Percentiles rank a stretch among this genome's conserved stretches.
phyloP scores from a whole-genome alignment of 441 rosid species.

The Viola pubescens region DNA sequence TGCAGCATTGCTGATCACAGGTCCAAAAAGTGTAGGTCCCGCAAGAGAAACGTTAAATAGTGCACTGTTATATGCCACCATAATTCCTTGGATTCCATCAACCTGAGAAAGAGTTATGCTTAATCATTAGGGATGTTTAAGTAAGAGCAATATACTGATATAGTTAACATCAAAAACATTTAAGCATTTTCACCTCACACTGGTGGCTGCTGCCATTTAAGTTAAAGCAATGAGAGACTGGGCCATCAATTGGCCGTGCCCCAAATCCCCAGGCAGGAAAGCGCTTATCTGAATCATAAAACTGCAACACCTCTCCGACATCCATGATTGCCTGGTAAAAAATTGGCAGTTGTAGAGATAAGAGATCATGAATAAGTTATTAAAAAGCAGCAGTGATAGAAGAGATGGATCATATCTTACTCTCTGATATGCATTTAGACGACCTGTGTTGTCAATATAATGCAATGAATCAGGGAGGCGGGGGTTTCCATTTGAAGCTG shows the following conservation, averaged over 20 bases:
- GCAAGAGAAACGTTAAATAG: slow-evolving; percentile 88
- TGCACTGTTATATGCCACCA: slow-evolving; percentile 68
- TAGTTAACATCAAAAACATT: no score
- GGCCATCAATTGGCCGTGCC: slow-evolving; percentile 84
- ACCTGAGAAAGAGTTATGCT: slow-evolving; percentile 44
- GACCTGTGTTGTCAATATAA: slow-evolving; percentile 76
- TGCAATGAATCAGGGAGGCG: slow-evolving; percentile 96
- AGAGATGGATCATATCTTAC: slow-evolving; percentile 31
- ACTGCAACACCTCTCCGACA: slow-evolving; percentile 85
- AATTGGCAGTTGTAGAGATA: not conserved
- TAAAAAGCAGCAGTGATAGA: not conserved
- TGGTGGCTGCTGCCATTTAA: slow-evolving; percentile 75
- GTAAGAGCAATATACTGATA: slow-evolving; percentile 4
- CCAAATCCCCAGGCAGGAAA: slow-evolving; percentile 99
- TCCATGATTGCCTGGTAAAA: slow-evolving; percentile 69
- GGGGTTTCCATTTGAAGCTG: slow-evolving; percentile 97
- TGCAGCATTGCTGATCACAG: slow-evolving; percentile 68
- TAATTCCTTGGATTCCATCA: slow-evolving; percentile 81
- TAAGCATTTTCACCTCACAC: slow-evolving; percentile 48
- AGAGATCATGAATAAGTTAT: not conserved
- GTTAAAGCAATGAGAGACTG: slow-evolving; percentile 90
- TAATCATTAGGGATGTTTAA: slow-evolving; percentile 8
- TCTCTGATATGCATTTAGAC: slow-evolving; percentile 75
- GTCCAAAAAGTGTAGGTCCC: slow-evolving; percentile 96
- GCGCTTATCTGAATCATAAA: slow-evolving; percentile 72